Evolutionary conservation across 257 asterid genomes (phyloP).

Genomic region (Nicotiana knightiana): DNA sequence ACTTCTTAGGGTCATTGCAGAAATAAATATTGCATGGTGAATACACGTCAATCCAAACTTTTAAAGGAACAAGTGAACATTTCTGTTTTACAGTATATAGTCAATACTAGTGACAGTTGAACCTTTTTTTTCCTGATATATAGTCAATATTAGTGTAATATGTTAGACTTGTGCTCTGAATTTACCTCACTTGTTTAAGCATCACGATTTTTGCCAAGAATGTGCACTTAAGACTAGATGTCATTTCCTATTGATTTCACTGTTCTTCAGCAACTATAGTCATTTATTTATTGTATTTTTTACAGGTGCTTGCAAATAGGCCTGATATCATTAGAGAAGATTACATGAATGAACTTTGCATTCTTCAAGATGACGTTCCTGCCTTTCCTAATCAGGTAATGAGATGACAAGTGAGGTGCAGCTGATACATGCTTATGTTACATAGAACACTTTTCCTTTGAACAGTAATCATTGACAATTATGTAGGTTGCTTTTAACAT

Average conservation of each 20-base stretch:
- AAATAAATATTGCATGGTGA: slow-evolving; percentile 3
- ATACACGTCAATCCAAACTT: not conserved
- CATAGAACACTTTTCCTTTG: slow-evolving; percentile 24
- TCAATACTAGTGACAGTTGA: not conserved
- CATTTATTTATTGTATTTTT: not conserved
- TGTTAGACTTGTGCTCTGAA: not conserved
- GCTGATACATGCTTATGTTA: slow-evolving; percentile 16
- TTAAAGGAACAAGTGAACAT: not conserved
- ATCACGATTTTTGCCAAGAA: slow-evolving; percentile 1
- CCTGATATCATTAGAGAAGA: slow-evolving; percentile 99
- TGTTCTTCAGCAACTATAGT: not conserved
- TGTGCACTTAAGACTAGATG: not conserved
- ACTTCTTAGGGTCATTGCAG: slow-evolving; percentile 4
- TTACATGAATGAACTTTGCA: slow-evolving; percentile 98
- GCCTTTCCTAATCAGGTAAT: slow-evolving; percentile 91
- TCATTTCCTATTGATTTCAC: not conserved
- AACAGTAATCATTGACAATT: slow-evolving; percentile 44
- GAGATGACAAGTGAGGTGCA: slow-evolving; percentile 21
- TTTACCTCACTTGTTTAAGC: not conserved
- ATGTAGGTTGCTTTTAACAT: slow-evolving; percentile 95
- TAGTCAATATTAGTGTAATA: not conserved
- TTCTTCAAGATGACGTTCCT: slow-evolving; percentile 99
- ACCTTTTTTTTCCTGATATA: not conserved
- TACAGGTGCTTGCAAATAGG: slow-evolving; percentile 94
- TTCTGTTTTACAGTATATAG: not conserved